These are phyloP conservation scores for Malania oleifera DNA, from an alignment of 164 flowering plant genomes.

Conservation along the genomic window DNA sequence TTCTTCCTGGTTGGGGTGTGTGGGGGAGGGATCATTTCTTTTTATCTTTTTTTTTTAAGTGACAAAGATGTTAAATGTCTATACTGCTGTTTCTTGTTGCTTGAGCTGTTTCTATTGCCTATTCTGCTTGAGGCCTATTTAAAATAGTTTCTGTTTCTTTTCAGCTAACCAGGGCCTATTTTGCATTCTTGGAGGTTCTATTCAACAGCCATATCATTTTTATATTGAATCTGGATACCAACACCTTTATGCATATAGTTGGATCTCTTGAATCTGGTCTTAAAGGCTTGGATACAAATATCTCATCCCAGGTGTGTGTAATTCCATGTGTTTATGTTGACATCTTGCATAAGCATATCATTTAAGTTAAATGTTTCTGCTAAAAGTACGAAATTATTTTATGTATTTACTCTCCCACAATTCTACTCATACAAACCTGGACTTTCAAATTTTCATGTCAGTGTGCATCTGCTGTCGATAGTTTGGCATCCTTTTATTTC, in stretches of 20 bases:
- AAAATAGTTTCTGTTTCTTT: constrained; percentile 11
- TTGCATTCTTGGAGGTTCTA: constrained; percentile 84
- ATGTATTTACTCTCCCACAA: no score
- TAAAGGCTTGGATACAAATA: constrained; percentile 73
- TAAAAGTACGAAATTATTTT: neutral
- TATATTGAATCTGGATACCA: constrained; percentile 71
- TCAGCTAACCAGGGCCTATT: constrained; percentile 92
- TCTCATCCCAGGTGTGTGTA: constrained; percentile 78
- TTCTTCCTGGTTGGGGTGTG: no score
- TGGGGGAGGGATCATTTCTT: no score
- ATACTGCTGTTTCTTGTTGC: neutral
- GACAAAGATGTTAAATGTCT: no score
- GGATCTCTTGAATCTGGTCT: constrained; percentile 97
- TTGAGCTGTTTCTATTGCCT: neutral
- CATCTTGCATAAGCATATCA: neutral
- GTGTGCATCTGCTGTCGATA: constrained; percentile 95
- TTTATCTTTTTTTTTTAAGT: no score
- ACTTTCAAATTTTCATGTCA: constrained; percentile 22
- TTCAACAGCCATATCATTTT: constrained; percentile 70
- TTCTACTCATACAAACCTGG: constrained; percentile 3
- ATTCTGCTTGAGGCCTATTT: neutral
- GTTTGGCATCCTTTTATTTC: constrained; percentile 86
- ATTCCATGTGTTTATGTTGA: neutral
- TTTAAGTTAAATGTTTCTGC: neutral
- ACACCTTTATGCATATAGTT: constrained; percentile 81